These are phyloP conservation scores for Sophora flavescens DNA, from an alignment of 306 rosid species.

Conservation along the genomic window DNA sequence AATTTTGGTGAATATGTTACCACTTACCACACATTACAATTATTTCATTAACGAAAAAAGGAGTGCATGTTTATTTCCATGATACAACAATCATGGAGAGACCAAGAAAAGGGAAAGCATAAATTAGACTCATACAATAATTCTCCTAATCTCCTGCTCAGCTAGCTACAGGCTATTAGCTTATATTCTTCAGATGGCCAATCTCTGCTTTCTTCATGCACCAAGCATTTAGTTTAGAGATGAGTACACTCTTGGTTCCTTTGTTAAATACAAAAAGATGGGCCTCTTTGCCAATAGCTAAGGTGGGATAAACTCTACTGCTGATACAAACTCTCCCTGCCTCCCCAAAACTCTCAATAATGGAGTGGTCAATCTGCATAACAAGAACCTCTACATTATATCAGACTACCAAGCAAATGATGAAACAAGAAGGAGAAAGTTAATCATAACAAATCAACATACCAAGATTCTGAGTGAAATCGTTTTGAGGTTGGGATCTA, in stretches of 20 bases:
- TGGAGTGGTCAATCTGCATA: conserved; percentile 71
- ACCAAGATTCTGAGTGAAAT: conserved; percentile 70
- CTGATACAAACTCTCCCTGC: conserved; percentile 65
- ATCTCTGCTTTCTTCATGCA: conserved; percentile 55
- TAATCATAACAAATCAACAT: not conserved
- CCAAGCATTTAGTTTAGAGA: conserved; percentile 62
- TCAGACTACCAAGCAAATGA: not conserved
- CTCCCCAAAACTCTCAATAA: conserved; percentile 72
- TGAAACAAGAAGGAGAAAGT: not conserved
- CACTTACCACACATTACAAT: not conserved
- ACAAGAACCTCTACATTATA: not conserved
- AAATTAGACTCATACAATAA: not conserved
- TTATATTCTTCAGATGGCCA: conserved; percentile 7
- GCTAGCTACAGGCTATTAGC: not conserved
- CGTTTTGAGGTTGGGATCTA: conserved; percentile 44
- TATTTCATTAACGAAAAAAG: not conserved
- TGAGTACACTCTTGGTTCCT: conserved; percentile 48
- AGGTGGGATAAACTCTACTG: conserved; percentile 65
- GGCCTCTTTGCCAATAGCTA: conserved; percentile 55
- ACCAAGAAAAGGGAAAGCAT: not conserved
- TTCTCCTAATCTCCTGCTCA: too few relatives aligned
- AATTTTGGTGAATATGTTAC: too few relatives aligned
- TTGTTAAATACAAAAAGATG: conserved; percentile 61
- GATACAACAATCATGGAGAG: not conserved
- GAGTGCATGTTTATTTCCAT: not conserved